Base-by-base conservation (phyloP, 805 yeast species). In the Saturnispora kantuleensis region DNA sequence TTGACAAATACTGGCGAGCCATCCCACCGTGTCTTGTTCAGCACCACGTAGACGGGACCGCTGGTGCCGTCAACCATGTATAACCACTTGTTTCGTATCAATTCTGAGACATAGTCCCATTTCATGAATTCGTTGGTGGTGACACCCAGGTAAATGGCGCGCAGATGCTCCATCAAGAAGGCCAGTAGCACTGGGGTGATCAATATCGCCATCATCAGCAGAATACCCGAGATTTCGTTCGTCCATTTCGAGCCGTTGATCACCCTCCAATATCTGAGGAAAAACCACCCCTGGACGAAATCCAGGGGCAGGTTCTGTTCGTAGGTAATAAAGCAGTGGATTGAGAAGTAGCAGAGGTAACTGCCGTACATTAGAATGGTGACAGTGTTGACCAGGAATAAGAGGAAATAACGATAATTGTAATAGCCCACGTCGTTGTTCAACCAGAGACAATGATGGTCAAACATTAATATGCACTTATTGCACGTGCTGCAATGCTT, bases 401-500 rank as follows among this genome's bases (percentile, higher is more conserved):
- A 38, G 12, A 74, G 16, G 50, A 76, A 76, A 64, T 70, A 74
- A 41, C 67, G 61, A 55, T 72, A 76, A 47, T 75, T 76, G 40
- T 67, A 59, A 50, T 70, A 68, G 2, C 79, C 81, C 41, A 76
- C 67, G 53, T 79, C 77, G 52, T 74, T 75, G 52, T 76, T 76
- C 30, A 76, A 54, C 64, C 73, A 76, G 9, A 68, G 52, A 52
- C 81, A 76, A 55, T 76, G 81, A 54, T 76, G 81, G 47, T 86
- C 96, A 53, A 76, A 81, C 39, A 73, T 53, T 10, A 74, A 59
- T 15, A 84, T 66, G 55, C 95, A 86, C 7, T 68, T 67, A 49
- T 76, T 75, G 62, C 95, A 86, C 3, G 67, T 67, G 1, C 79
- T 67, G 56, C 95, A 86, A 60, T 86, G 95, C 50, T 83, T 79